Evolutionary conservation across 345 rosid species (phyloP).

Genomic region (Carallia pectinifolia): DNA sequence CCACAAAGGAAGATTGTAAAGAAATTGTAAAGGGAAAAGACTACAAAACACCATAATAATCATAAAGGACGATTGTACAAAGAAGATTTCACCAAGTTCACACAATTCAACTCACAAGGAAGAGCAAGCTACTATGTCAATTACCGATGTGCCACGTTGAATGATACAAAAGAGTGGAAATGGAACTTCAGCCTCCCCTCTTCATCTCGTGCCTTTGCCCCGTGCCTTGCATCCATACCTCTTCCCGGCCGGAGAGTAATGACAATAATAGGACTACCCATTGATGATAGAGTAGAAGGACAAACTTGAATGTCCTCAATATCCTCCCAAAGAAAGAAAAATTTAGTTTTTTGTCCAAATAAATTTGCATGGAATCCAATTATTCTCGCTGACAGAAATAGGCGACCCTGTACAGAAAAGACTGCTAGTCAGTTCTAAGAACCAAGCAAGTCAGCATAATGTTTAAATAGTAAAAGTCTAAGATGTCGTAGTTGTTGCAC

Average conservation of each 20-base stretch:
- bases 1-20: not conserved
- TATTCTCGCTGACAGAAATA: slow-evolving; percentile 86
- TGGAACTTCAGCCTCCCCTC: slow-evolving; percentile 93
- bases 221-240: slow-evolving; percentile 87
- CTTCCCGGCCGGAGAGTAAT: slow-evolving; percentile 73
- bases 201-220: slow-evolving; percentile 82
- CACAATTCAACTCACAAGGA: too few relatives aligned
- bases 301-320: slow-evolving; percentile 77
- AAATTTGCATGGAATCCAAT: slow-evolving; percentile 91
- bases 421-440: slow-evolving; percentile 8
- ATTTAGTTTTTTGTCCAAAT: slow-evolving; percentile 88
- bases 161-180: slow-evolving; percentile 96
- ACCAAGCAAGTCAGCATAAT: not conserved
- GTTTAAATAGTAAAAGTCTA: not conserved
- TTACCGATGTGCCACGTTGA: slow-evolving; percentile 83
- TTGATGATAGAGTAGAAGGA: slow-evolving; percentile 81
- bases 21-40: too few relatives aligned
- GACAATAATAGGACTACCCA: slow-evolving; percentile 88
- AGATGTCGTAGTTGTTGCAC: not conserved
- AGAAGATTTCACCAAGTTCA: not conserved
- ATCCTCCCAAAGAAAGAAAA: slow-evolving; percentile 98
- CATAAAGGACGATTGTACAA: not conserved
- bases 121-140: not conserved
- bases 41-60: not conserved
- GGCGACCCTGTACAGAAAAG: slow-evolving; percentile 69